Percentiles rank a stretch among this genome's conserved stretches.
Evolutionary conservation across 768 basidiomycete genomes (phyloP).

Genomic region (Coprinopsis marcescibilis): DNA sequence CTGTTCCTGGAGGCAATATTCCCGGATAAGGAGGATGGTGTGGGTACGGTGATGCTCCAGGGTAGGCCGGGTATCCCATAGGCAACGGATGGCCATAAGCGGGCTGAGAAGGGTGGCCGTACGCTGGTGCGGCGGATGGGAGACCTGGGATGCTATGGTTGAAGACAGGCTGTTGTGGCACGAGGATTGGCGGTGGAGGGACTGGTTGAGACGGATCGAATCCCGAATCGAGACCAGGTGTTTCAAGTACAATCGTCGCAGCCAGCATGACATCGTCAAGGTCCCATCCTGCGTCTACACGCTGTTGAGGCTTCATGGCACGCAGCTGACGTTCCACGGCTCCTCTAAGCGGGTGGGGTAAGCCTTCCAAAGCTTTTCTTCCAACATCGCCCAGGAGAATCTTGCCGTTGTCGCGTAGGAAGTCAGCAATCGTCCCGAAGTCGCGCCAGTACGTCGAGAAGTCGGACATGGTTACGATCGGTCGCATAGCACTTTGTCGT

Average conservation of each 20-base stretch:
- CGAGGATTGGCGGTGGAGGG: neutral
- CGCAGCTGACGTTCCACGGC: conserved; percentile 8
- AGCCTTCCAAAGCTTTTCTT: conserved; percentile 8
- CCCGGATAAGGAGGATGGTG: no score
- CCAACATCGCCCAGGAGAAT: conserved; percentile 5
- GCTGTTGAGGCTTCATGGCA: conserved; percentile 8
- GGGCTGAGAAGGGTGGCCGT: no score
- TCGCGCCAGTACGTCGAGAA: conserved; percentile 11
- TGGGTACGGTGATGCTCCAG: no score
- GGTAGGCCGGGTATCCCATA: no score
- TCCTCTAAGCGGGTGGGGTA: conserved; percentile 6
- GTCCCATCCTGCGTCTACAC: conserved; percentile 10
- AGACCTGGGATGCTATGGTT: no score
- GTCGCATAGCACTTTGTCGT: neutral
- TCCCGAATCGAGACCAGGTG: neutral
- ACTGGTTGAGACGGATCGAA: neutral
- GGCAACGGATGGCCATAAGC: no score
- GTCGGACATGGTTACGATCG: neutral
- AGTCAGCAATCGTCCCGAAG: neutral
- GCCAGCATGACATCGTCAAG: conserved; percentile 9
- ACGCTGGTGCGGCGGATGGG: no score
- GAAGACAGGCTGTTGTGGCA: neutral
- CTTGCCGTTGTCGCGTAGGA: neutral
- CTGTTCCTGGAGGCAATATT: no score
- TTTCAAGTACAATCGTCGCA: neutral